phyloP scores from a whole-genome alignment of 2,329 filamentous ascomycete genomes.

The Taxawa tesnikishii region DNA sequence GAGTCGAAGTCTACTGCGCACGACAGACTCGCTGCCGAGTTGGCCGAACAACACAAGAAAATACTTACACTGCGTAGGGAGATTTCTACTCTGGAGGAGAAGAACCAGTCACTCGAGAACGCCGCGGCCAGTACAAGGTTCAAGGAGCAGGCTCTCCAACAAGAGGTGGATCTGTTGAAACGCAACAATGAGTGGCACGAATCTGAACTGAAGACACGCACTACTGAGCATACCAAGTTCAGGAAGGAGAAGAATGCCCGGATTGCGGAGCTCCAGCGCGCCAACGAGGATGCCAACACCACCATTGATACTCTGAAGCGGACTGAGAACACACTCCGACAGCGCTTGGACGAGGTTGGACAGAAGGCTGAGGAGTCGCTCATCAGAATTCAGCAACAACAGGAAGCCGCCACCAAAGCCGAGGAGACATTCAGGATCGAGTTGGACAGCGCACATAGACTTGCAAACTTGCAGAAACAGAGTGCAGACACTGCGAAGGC shows the following conservation, averaged over 20 bases:
- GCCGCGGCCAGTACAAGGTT: conserved; percentile 74
- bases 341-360: conserved; percentile 71
- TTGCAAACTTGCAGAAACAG: conserved; percentile 73
- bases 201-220: conserved; percentile 80
- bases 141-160: conserved; percentile 77
- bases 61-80: conserved; percentile 74
- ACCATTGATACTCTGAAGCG: conserved; percentile 66
- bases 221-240: conserved; percentile 73
- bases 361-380: conserved; percentile 79
- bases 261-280: conserved; percentile 76
- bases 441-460: conserved; percentile 64
- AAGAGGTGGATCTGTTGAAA: conserved; percentile 79
- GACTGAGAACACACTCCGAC: conserved; percentile 67
- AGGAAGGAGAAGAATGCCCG: conserved; percentile 89
- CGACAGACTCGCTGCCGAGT: conserved; percentile 72
- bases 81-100: conserved; percentile 68
- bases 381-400: conserved; percentile 68
- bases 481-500: conserved; percentile 60
- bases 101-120: conserved; percentile 69
- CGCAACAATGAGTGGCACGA: conserved; percentile 92
- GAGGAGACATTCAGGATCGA: conserved; percentile 81
- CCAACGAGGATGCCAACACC: conserved; percentile 72
- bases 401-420: conserved; percentile 69
- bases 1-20: conserved; percentile 83
- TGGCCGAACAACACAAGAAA: conserved; percentile 81